These are phyloP conservation scores for Amaranthus palmeri DNA, from an alignment of 148 eudicot species.

Conservation along the genomic window DNA sequence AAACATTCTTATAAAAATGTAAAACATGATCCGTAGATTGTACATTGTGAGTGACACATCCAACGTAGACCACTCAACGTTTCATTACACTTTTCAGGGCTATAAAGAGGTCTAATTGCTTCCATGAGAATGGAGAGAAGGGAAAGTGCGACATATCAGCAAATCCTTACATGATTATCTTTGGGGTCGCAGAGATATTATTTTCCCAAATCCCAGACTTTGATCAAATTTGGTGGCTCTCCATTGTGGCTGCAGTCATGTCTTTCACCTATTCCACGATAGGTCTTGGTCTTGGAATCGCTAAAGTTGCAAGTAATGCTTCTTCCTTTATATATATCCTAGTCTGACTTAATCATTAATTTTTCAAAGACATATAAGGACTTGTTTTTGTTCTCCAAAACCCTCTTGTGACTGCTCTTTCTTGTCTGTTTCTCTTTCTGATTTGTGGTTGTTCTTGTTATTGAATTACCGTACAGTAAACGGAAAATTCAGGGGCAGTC, in stretches of 20 bases:
- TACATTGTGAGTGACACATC: too few species aligned
- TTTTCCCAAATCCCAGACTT: slow-evolving; percentile 78
- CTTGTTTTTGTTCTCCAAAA: slow-evolving; percentile 1
- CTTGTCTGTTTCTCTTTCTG: not conserved
- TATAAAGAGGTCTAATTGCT: slow-evolving; percentile 63
- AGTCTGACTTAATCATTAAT: slow-evolving; percentile 8
- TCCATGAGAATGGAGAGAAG: slow-evolving; percentile 44
- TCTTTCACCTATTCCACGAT: slow-evolving; percentile 74
- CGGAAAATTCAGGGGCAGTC: slow-evolving; percentile 24
- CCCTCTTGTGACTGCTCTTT: not conserved
- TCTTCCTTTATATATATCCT: not conserved
- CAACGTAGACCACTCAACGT: not conserved
- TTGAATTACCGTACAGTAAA: slow-evolving; percentile 19
- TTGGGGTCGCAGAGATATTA: slow-evolving; percentile 53
- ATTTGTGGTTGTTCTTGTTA: not conserved
- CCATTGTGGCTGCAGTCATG: slow-evolving; percentile 79
- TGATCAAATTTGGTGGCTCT: slow-evolving; percentile 78
- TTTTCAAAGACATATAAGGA: not conserved
- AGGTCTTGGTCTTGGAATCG: slow-evolving; percentile 78
- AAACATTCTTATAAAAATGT: not conserved
- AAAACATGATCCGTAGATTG: not conserved
- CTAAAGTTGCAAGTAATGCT: slow-evolving; percentile 53
- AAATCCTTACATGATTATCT: slow-evolving; percentile 68
- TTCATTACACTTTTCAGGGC: slow-evolving; percentile 43
- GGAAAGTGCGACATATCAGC: slow-evolving; percentile 49